Base-by-base conservation (phyloP, 352 stramenopile genomes). In the Phytophthora fragariae region DNA sequence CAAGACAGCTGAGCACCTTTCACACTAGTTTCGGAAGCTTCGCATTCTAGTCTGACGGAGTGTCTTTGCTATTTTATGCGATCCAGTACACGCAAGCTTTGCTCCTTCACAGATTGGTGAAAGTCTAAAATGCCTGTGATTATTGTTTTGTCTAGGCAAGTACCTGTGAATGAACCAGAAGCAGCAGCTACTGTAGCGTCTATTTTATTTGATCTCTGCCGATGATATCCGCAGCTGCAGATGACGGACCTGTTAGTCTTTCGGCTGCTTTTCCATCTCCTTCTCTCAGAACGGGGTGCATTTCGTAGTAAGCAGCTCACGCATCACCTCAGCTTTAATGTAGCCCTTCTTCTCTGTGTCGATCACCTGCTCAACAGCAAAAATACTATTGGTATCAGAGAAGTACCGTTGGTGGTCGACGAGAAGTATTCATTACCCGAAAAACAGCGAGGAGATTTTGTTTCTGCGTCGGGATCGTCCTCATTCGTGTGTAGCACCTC, bases 241-340 rank as follows among this genome's bases (percentile, higher is more conserved):
- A 21, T 21, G 19, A 21, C 19, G 19, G 19, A 21, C 19, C 19
- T 21, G 19, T 21, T 21, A 21, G 19, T 21, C 19, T 21, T 21
- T 21, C 19, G 19, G 19, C 19, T 21, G 19, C 59, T 72, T 44
- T 21, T 98, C 93, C 68, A 97, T 90, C 66, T 98, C 93, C 72
- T 97, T 98, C 57, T 96, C 88, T 39, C 91, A 86, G 68, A 98
- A 98, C 2, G 93, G 89, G 11, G 89, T 97, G 29, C 90, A 91
- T 80, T 97, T 97, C 8, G 86, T 98, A 2, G 91, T 76, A 8
- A 98, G 81, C 61, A 97, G 56, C 70, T 98, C 92, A 7, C 87
- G 85, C 83, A 98, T 95, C n/a, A 85, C 72, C 15, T 95, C 90
- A 2, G 88, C 91, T 56, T 98, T 92, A 55, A 98, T 96, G 60